These are phyloP conservation scores for Hericium erinaceus DNA, from an alignment of 768 basidiomycete genomes.

Conservation along the genomic window DNA sequence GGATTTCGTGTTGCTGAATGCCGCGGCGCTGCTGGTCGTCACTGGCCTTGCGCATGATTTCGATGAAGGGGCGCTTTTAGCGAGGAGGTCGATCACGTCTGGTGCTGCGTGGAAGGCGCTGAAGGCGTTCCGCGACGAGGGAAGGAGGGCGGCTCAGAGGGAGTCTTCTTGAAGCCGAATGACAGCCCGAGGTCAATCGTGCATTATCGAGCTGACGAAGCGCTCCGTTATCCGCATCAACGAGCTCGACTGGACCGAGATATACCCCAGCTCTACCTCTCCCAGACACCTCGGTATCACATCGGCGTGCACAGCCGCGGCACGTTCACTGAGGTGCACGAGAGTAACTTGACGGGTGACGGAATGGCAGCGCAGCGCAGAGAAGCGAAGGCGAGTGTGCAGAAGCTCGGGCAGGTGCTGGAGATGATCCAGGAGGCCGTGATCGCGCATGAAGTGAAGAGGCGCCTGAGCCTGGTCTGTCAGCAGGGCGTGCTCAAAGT, in stretches of 20 bases:
- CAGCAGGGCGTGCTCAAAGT: neutral
- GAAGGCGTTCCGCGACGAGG: constrained; percentile 4
- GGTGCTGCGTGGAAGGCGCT: constrained; percentile 34
- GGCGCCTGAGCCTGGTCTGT: neutral
- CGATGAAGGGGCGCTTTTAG: constrained; percentile 61
- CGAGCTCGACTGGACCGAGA: constrained; percentile 32
- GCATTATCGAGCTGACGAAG: too few relatives aligned
- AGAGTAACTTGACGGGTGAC: neutral
- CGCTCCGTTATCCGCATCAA: too few relatives aligned
- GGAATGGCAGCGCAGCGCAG: neutral
- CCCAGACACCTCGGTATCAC: neutral
- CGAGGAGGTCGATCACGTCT: constrained; percentile 48
- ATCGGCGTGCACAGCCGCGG: neutral
- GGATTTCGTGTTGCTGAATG: constrained; percentile 87
- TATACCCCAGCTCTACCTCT: constrained; percentile 48
- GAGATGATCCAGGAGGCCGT: neutral
- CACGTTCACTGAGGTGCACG: neutral
- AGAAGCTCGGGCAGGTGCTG: constrained; percentile 7
- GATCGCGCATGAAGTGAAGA: neutral
- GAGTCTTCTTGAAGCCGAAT: neutral
- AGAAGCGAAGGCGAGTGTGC: constrained; percentile 18
- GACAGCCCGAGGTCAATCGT: constrained; percentile 17
- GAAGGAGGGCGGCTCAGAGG: neutral
- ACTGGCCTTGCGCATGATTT: constrained; percentile 66
- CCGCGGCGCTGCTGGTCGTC: constrained; percentile 80